Percentiles rank a stretch among this genome's conserved stretches.
Conservation (phyloP, 352 stramenopile species). For the Plasmopara muralis region DNA sequence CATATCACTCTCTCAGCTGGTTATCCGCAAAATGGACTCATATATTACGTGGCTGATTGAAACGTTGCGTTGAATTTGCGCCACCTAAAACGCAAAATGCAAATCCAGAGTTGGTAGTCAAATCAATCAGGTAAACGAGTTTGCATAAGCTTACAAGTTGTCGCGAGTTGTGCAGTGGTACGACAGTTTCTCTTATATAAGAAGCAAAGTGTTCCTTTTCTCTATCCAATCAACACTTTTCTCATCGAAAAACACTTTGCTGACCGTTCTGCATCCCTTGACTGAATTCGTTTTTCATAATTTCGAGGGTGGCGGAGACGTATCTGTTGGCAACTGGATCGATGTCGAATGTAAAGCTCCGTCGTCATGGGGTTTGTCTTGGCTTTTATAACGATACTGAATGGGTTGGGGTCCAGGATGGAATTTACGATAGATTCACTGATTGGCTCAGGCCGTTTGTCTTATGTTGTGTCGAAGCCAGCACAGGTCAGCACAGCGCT, state of each 20-base stretch:
- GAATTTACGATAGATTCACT: no score
- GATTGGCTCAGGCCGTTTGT: no score
- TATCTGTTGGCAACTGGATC: slow-evolving; percentile 8
- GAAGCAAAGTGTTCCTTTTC: slow-evolving; percentile 55
- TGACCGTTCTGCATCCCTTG: slow-evolving; percentile 18
- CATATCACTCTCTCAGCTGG: no score
- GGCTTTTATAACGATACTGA: no score
- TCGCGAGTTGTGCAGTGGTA: slow-evolving; percentile 60
- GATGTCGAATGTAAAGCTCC: slow-evolving; percentile 10
- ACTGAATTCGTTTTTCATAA: slow-evolving; percentile 3
- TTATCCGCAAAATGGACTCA: slow-evolving; percentile 14
- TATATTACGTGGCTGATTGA: slow-evolving; percentile 35
- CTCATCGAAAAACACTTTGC: slow-evolving; percentile 22
- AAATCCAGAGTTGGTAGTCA: neutral
- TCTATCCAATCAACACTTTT: slow-evolving; percentile 29
- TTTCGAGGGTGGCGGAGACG: slow-evolving; percentile 2
- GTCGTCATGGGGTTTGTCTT: neutral
- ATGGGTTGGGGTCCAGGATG: no score
- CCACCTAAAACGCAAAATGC: slow-evolving; percentile 21
- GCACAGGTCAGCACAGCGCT: no score
- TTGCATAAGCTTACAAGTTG: slow-evolving; percentile 40
- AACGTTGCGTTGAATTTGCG: slow-evolving; percentile 47
- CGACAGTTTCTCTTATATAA: slow-evolving; percentile 64
- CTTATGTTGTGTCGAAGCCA: no score
- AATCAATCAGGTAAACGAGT: neutral